Evolutionary conservation across 2,329 filamentous ascomycete genomes (phyloP).

Genomic region (Davidsoniella australis): DNA sequence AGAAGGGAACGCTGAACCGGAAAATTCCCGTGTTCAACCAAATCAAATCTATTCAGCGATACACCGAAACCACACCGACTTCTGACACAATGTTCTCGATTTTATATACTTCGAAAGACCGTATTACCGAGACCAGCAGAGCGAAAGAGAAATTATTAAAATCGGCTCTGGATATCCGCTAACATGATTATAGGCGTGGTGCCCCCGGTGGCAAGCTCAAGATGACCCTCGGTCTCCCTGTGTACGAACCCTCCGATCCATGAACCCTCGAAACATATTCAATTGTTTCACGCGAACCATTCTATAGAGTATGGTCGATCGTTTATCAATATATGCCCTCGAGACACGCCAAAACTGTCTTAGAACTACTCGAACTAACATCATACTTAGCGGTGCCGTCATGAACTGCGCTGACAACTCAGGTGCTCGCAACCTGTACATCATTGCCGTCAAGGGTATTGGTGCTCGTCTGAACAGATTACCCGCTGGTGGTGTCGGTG

Average conservation of each 20-base stretch:
- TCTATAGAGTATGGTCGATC: neutral
- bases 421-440: constrained; percentile 96
- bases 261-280: neutral
- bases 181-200: constrained; percentile 45
- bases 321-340: constrained; percentile 10
- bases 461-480: constrained; percentile 95
- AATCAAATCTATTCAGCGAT: no score
- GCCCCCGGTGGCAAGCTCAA: constrained; percentile 99
- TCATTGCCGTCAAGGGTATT: constrained; percentile 98
- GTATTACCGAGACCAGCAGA: neutral
- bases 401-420: constrained; percentile 99
- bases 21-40: no score
- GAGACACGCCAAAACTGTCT: constrained; percentile 11
- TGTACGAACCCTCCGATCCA: constrained; percentile 45
- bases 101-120: neutral
- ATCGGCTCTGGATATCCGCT: constrained; percentile 19
- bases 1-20: no score
- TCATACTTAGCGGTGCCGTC: constrained; percentile 63
- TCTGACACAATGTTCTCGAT: neutral
- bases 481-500: constrained; percentile 90
- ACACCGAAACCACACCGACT: no score
- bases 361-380: constrained; percentile 8
- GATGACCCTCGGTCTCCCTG: constrained; percentile 99
- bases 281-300: constrained; percentile 3
- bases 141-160: constrained; percentile 1